These are phyloP conservation scores for Fraxinus nigra DNA, from an alignment of 305 asterid genomes.

Conservation along the genomic window DNA sequence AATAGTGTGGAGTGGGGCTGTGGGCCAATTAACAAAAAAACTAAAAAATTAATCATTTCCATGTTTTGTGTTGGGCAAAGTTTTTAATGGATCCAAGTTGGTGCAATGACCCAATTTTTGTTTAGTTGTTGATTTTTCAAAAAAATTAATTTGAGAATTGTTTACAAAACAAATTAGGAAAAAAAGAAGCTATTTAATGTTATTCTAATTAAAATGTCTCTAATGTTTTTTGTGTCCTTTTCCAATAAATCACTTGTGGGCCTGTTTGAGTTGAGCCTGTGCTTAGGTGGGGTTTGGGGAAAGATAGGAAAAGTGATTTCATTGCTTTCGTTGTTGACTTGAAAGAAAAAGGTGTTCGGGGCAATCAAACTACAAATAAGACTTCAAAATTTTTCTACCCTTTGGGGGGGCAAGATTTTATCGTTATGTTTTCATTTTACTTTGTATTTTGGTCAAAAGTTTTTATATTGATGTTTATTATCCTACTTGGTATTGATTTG, in stretches of 20 bases:
- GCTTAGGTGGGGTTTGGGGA: not conserved
- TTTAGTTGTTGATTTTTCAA: not conserved
- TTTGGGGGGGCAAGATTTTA: not conserved
- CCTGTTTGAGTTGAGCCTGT: not conserved
- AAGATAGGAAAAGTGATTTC: not conserved
- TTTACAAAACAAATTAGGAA: not conserved
- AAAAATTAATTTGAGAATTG: not conserved
- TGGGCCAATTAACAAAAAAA: not conserved
- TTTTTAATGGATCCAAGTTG: not conserved
- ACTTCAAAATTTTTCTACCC: not conserved
- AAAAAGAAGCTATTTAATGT: not conserved
- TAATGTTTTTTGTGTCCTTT: not conserved
- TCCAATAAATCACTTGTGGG: not conserved
- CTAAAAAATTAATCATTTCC: not conserved
- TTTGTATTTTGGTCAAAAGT: not conserved
- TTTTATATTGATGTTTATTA: not conserved
- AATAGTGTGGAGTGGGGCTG: not conserved
- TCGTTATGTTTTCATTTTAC: not conserved
- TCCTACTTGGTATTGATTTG: not conserved
- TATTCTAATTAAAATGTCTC: not conserved
- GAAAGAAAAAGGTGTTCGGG: conserved; percentile 5
- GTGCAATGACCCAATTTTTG: not conserved
- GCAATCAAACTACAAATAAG: not conserved
- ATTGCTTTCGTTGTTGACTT: conserved; percentile 3
- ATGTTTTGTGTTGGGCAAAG: not conserved